A percentile compares a stretch with the other conserved stretches of the same genome.
Conservation (phyloP, 331 rosid species). For the Quercus tomentella region DNA sequence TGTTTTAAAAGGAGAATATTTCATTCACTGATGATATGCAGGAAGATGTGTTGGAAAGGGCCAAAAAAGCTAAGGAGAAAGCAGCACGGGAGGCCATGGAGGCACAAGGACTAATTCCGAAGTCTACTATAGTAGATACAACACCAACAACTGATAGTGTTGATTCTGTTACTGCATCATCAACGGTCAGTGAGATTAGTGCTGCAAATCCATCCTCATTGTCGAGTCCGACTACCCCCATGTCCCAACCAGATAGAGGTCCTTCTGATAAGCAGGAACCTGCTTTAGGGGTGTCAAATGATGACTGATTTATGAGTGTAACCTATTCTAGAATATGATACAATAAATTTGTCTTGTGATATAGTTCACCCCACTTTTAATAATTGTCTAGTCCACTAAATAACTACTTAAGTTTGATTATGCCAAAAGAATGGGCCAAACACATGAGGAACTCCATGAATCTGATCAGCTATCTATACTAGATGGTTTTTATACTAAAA, state of each 20-base stretch:
- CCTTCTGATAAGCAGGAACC: background rate
- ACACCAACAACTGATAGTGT: constrained; percentile 4
- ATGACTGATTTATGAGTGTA: background rate
- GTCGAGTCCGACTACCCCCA: constrained; percentile 1
- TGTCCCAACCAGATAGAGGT: background rate
- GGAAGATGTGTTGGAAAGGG: constrained; percentile 91
- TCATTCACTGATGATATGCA: constrained; percentile 21
- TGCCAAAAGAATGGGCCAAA: too few species aligned
- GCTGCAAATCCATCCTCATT: constrained; percentile 14
- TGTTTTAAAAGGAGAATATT: background rate
- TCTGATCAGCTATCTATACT: too few species aligned
- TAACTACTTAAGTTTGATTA: too few species aligned
- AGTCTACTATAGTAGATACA: constrained; percentile 11
- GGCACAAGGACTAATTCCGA: constrained; percentile 42
- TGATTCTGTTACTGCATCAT: constrained; percentile 15
- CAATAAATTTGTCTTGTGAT: background rate
- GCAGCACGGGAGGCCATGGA: constrained; percentile 79
- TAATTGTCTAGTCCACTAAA: too few species aligned
- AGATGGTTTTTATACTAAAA: too few species aligned
- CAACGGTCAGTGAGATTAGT: background rate
- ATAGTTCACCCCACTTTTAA: background rate
- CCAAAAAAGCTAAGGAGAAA: constrained; percentile 72
- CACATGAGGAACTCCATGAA: too few species aligned
- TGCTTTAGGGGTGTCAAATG: background rate
- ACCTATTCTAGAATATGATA: background rate